Base-by-base conservation (phyloP, 192 early-diverging fungal species). In the Pilaira anomala region DNA sequence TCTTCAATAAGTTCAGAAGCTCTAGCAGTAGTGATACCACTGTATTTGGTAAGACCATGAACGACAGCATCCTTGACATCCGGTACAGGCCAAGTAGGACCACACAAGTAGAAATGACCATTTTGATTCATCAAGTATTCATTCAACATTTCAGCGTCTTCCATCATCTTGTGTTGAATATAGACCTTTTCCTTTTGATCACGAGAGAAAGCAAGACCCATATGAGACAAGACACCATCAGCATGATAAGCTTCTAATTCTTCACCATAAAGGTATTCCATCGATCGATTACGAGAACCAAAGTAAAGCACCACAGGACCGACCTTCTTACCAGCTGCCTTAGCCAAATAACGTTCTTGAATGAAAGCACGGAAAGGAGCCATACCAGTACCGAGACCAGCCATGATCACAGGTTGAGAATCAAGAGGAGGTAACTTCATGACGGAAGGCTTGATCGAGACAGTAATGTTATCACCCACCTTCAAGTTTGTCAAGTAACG, bases 311-410 rank as follows among this genome's bases (percentile, higher is more conserved):
- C 81, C 88, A 98, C 96, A 29, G 93, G 92, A 3, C 95, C 95
- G n/a, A 98, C 90, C 11, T 90, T 74, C 18, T 78, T 76, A 55
- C 93, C 93, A 58, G 87, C 72, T 28, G 85, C 73, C 76, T 88
- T 88, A 60, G 85, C 84, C 76, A 89, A 84, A 13, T 86, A 86
- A 59, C 95, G 90, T 77, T 96, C 95, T 72, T 98, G 89, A 71
- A 98, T 91, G 59, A 98, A 98, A 1, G 95, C 94, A 52, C 95
- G 89, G 88, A 98, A 98, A 12, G 95, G 95, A 21, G 95, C 95
- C 95, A 98, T 98, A 62, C 95, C 95, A 4, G 95, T 98, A 63
- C 95, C 95, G 25, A 98, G 85, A 65, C 95, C 95, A 29, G 95
- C 88, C 94, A 98, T 96, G 67, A 98, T 91, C 26, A 98, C 91